Percentiles rank a stretch among this genome's conserved stretches.
These are phyloP conservation scores for Thamnidium elegans DNA, from an alignment of 192 early-diverging fungal genomes.

Conservation along the genomic window DNA sequence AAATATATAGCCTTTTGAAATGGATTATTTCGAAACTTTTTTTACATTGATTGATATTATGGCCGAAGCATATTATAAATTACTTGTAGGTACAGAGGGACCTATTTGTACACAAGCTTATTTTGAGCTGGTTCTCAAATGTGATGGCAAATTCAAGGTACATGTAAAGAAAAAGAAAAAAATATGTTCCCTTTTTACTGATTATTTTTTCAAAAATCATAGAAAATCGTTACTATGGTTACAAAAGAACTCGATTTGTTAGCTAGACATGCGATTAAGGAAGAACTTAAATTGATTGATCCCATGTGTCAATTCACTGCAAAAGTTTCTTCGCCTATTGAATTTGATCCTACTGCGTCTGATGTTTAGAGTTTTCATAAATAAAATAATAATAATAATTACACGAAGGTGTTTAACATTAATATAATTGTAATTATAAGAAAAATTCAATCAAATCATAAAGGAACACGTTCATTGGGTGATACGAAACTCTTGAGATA, in stretches of 20 bases:
- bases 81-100: constrained; percentile 27
- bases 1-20: constrained; percentile 51
- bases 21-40: constrained; percentile 68
- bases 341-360: too few species aligned
- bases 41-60: constrained; percentile 64
- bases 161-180: background rate
- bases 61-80: constrained; percentile 55
- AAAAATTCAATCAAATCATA: too few species aligned
- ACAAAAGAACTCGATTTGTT: constrained; percentile 65
- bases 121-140: constrained; percentile 62
- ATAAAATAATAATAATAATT: too few species aligned
- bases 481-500: too few species aligned
- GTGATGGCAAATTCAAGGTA: constrained; percentile 62
- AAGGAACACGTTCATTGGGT: too few species aligned
- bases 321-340: too few species aligned
- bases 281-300: constrained; percentile 58
- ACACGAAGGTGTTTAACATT: too few species aligned
- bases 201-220: background rate
- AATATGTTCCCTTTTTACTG: too few species aligned
- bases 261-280: constrained; percentile 56
- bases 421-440: too few species aligned
- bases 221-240: constrained; percentile 60
- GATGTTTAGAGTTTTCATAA: too few species aligned
- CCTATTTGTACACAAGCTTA: constrained; percentile 43
- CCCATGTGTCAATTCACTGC: constrained; percentile 38